Percentiles rank a stretch among this genome's conserved stretches.
Evolutionary conservation across 768 basidiomycete species (phyloP).

Genomic region (Kwoniella sp.): DNA sequence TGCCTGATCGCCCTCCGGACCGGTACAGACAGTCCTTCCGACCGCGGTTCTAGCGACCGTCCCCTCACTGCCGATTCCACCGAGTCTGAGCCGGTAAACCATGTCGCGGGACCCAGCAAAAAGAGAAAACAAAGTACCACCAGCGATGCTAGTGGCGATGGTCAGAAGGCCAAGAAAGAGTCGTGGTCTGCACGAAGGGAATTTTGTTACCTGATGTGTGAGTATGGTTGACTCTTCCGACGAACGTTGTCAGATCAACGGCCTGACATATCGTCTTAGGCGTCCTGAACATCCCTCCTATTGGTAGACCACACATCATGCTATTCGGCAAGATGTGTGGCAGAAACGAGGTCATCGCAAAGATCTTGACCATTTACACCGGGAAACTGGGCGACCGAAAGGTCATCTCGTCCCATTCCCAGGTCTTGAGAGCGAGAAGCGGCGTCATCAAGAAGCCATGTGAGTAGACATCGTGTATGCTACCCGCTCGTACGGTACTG

Average conservation of each 20-base stretch:
- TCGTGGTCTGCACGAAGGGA: constrained; percentile 11
- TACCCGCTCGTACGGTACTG: neutral
- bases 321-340: constrained; percentile 48
- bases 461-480: neutral
- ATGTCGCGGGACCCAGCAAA: too few relatives aligned
- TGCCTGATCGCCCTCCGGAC: too few relatives aligned
- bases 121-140: too few relatives aligned
- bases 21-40: too few relatives aligned
- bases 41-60: too few relatives aligned
- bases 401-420: constrained; percentile 50
- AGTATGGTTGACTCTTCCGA: neutral
- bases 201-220: constrained; percentile 10
- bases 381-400: constrained; percentile 44
- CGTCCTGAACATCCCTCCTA: constrained; percentile 20
- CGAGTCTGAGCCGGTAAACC: too few relatives aligned
- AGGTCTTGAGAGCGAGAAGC: constrained; percentile 46
- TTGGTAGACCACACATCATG: constrained; percentile 45
- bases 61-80: too few relatives aligned
- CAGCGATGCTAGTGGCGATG: too few relatives aligned
- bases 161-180: too few relatives aligned
- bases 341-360: constrained; percentile 50
- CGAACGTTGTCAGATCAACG: neutral
- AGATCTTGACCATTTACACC: constrained; percentile 43
- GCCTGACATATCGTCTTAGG: constrained; percentile 6
- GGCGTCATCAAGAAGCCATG: constrained; percentile 15